A percentile compares a stretch with the other conserved stretches of the same genome.
phyloP scores from a whole-genome alignment of 352 stramenopile species.

The Pelagophyceae sp. region DNA sequence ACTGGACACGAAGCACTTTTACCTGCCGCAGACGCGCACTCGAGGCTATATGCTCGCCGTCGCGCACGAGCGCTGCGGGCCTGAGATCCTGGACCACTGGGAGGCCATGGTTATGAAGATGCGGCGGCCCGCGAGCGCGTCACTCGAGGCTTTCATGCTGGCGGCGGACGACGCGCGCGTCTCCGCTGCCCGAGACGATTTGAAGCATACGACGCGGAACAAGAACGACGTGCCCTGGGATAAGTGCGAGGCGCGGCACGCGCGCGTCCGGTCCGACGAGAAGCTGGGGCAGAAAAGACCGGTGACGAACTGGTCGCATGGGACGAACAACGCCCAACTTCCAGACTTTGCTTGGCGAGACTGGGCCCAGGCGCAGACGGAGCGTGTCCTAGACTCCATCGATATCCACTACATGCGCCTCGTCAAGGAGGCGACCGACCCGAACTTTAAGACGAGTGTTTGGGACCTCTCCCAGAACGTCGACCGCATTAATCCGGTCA shows the following conservation, averaged over 20 bases:
- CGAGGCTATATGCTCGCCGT: constrained; percentile 49
- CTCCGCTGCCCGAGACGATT: constrained; percentile 41
- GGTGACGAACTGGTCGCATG: constrained; percentile 36
- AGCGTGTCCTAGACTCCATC: constrained; percentile 35
- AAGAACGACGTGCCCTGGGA: constrained; percentile 32
- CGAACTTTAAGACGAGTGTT: constrained; percentile 38
- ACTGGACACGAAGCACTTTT: constrained; percentile 52
- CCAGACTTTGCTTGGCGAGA: constrained; percentile 33
- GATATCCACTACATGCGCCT: constrained; percentile 48
- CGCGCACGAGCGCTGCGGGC: constrained; percentile 26
- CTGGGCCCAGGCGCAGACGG: constrained; percentile 34
- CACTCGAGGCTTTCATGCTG: constrained; percentile 49
- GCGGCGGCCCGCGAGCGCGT: constrained; percentile 38
- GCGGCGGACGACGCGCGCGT: constrained; percentile 46
- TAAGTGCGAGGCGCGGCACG: constrained; percentile 34
- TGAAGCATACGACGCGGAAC: constrained; percentile 25
- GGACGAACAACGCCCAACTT: constrained; percentile 26
- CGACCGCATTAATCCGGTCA: constrained; percentile 33
- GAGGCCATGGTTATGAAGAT: constrained; percentile 39
- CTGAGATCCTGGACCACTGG: constrained; percentile 43
- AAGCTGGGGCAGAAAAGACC: constrained; percentile 36
- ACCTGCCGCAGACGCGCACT: constrained; percentile 48
- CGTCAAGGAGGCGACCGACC: constrained; percentile 27
- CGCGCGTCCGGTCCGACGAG: constrained; percentile 26
- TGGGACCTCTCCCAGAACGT: constrained; percentile 54